A percentile compares a stretch with the other conserved stretches of the same genome.
These are phyloP conservation scores for Flaveria trinervia DNA, from an alignment of 129 eudicot genomes.

Conservation along the genomic window DNA sequence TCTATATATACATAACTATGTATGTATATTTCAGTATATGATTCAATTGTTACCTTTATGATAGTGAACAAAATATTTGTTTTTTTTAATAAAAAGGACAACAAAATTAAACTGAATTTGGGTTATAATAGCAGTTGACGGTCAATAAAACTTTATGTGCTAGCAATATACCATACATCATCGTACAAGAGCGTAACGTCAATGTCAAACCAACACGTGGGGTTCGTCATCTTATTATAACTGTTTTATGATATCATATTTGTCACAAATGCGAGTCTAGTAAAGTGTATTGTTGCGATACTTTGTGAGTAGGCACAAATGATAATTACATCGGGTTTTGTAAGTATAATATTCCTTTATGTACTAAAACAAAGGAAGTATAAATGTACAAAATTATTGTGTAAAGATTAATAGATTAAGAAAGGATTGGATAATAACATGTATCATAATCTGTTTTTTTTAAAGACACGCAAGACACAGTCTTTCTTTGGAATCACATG, in stretches of 20 bases:
- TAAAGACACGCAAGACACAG: slow-evolving; percentile 28
- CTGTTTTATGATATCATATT: background rate
- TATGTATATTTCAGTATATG: no score
- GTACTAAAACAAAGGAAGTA: background rate
- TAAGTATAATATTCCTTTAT: background rate
- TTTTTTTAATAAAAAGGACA: background rate
- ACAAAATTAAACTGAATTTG: background rate
- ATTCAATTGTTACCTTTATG: background rate
- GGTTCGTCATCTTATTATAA: slow-evolving; percentile 24
- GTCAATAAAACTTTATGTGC: background rate
- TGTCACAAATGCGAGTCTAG: background rate
- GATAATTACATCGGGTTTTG: background rate
- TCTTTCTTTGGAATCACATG: slow-evolving; percentile 44
- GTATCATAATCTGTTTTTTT: background rate
- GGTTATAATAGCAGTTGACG: background rate
- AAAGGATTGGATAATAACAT: background rate
- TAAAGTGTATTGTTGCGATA: no score
- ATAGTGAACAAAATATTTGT: background rate
- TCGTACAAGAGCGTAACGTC: slow-evolving; percentile 5
- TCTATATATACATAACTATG: no score
- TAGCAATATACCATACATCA: background rate
- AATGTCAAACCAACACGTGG: slow-evolving; percentile 17
- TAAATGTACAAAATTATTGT: background rate
- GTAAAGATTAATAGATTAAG: background rate
- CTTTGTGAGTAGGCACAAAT: background rate